Percentiles rank a stretch among this genome's conserved stretches.
These are phyloP conservation scores for Pichia cactophila DNA, from an alignment of 1,139 yeast species.

Conservation along the genomic window DNA sequence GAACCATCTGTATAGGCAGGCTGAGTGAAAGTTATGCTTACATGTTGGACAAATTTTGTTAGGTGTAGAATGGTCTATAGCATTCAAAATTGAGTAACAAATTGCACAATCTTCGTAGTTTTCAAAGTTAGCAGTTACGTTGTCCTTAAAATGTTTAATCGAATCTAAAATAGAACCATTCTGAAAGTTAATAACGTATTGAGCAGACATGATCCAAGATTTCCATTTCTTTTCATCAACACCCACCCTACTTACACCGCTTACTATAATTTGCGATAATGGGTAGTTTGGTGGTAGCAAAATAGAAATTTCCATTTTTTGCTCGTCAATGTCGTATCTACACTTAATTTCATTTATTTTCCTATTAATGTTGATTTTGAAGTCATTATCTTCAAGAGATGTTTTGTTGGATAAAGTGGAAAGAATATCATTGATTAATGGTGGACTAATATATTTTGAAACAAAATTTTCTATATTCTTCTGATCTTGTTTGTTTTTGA, in stretches of 20 bases:
- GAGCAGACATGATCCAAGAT: slow-evolving; percentile 90
- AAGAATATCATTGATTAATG: slow-evolving; percentile 52
- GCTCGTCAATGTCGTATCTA: slow-evolving; percentile 77
- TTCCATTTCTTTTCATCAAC: slow-evolving; percentile 92
- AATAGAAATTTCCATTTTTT: slow-evolving; percentile 73
- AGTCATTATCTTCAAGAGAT: slow-evolving; percentile 42
- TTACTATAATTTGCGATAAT: slow-evolving; percentile 60
- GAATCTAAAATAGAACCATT: slow-evolving; percentile 82
- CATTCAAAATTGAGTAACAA: slow-evolving; percentile 82
- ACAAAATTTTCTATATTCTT: slow-evolving; percentile 57
- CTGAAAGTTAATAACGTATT: slow-evolving; percentile 61
- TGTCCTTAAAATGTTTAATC: slow-evolving; percentile 70
- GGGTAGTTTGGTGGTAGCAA: slow-evolving; percentile 70
- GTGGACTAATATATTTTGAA: slow-evolving; percentile 53
- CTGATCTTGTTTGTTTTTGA: slow-evolving; percentile 52
- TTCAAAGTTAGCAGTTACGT: slow-evolving; percentile 74
- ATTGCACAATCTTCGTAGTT: slow-evolving; percentile 97
- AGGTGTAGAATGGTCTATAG: slow-evolving; percentile 83
- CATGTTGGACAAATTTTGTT: slow-evolving; percentile 85
- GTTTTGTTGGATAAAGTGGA: slow-evolving; percentile 27
- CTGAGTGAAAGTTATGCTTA: slow-evolving; percentile 92
- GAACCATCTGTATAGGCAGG: slow-evolving; percentile 95
- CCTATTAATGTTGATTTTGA: slow-evolving; percentile 55
- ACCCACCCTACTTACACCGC: slow-evolving; percentile 77
- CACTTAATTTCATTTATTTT: slow-evolving; percentile 66